Evolutionary conservation across 1,139 yeast species (phyloP), one percentile per base, ranked within the genome.

Genomic region (Kodamaea sp.): DNA sequence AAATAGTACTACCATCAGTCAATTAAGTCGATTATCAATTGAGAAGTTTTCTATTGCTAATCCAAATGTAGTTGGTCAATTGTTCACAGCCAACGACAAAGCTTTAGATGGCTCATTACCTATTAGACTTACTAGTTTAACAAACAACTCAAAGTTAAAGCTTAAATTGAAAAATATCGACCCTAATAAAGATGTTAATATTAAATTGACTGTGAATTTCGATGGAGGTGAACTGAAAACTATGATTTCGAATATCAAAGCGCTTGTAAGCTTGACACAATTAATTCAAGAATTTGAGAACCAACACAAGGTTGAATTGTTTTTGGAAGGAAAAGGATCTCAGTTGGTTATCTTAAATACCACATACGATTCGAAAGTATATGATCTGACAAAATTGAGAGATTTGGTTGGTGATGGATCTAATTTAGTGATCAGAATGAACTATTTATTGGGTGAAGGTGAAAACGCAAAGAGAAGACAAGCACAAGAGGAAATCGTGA

Each of bases 61-160:
- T 26, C 15, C 39, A 4, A 46, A 48, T 2, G 53, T 51, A 10
- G 45, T 47, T 27, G 72, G 71, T 2, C 59, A 58, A 20, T 49
- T 65, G 28, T 43, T 44, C 25, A 24, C 30, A 6, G 53, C 63
- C 46, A 58, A 64, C 37, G 56, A 52, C 40, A 67, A 67, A 43
- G 50, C 44, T 10, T 45, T 70, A 24, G 75, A 70, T 41, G 44
- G 52, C 2, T 46, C 65, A 9, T 50, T 64, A 26, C 67, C 72
- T 1, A 45, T 70, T 10, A 51, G 73, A 35, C 56, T 65, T 38
- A 60, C 71, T 6, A 57, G 54, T 24, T 50, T 70, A 20, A 44
- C 59, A 25, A 67, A 63, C 40, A 70, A 62, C 48, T 51, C 63
- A 12, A 63, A 58, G 39, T 47, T 71, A 28, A 49, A 48, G 24